Evolutionary conservation across 371 early-diverging fungal species (phyloP), one percentile per base, ranked within the genome.

Genomic region (Sanchytrium tribonematis): DNA sequence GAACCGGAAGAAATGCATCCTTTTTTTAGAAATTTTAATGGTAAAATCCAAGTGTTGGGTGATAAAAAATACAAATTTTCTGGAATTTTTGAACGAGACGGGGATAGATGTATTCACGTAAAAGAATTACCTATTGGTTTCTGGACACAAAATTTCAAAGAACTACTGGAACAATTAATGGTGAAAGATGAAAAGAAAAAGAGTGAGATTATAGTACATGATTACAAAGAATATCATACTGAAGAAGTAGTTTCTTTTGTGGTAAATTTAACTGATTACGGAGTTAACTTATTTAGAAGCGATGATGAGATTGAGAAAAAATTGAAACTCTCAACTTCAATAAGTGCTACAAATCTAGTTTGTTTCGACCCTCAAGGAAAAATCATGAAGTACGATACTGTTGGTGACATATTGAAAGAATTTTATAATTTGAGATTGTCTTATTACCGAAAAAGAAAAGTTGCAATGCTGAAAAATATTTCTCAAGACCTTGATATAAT

Each of bases 131-230:
- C 99, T 0, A 80, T 99, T 30, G 84, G 90, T 31, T 74, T 79
- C 1, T 99, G 98, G 98, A 98, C 98, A 0, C 87, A 94, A 68
- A 78, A 75, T 1, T 99, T 93, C 81, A 97, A 96, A 77, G 87
- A 93, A 68, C 79, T 83, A 72, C 77, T 98, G 27, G 93, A 94
- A 70, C 70, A 74, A 17, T 84, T 85, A 81, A 73, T 85, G 70
- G 65, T 77, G n/a, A 82, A 83, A 1, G 77, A 74, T 0, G 85
- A 82, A 48, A 86, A 87, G 75, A 31, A 69, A n/a, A 72, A 79
- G 0, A 73, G 87, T 0, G 78, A 79, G 74, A 83, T 92, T 72
- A 84, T 86, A 89, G 66, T 74, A 74, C 72, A 77, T 69, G 77
- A 75, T 71, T 80, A 75, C 69, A 74, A 71, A 65, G 79, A 80